Evolutionary conservation across 306 rosid species (phyloP), one percentile per base, ranked within the genome.

Genomic region (Cotoneaster glaucophyllus): DNA sequence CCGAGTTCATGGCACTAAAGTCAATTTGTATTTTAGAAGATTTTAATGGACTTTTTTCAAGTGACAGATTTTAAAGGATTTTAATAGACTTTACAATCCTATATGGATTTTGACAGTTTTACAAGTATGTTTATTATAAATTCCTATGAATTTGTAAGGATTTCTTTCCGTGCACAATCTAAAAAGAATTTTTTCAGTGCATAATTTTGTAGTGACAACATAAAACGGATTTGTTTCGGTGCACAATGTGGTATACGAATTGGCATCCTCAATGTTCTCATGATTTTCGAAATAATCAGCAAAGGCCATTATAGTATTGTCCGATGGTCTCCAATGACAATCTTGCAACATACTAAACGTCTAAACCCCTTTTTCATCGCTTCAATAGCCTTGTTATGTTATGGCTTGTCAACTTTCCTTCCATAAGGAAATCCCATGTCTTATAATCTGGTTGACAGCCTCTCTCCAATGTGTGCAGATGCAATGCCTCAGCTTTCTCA

Each of bases 351-450:
- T 74, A 22, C 67, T 59, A 69, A n/a, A n/a, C n/a, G n/a, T n/a
- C n/a, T n/a, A n/a, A 82, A 87, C 69, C 89, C 93, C 53, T 82
- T 84, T 78, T 78, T 83, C 88, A 91, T 76, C 19, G 90, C 86
- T 82, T 82, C 68, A 69, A 91, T 74, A 70, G 90, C 94, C 81
- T 25, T 74, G 2, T 82, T 93, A 86, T 84, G 74, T 81, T 76
- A 32, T 32, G 37, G 81, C 58, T 29, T 61, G 81, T 88, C 82
- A 87, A 63, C 87, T 84, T 86, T 78, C 98, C 97, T 80, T 94
- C 98, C 65, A 86, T 76, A 45, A 94, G 91, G 86, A 90, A 91
- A 85, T 94, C 98, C 93, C 96, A 86, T 14, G 98, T 92, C 84
- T 90, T 94, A 75, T 90, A 92, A 82, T 92, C 90, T 4, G 98